Base-by-base conservation (phyloP, 768 basidiomycete genomes). In the Porphyrellus cyaneotinctus region DNA sequence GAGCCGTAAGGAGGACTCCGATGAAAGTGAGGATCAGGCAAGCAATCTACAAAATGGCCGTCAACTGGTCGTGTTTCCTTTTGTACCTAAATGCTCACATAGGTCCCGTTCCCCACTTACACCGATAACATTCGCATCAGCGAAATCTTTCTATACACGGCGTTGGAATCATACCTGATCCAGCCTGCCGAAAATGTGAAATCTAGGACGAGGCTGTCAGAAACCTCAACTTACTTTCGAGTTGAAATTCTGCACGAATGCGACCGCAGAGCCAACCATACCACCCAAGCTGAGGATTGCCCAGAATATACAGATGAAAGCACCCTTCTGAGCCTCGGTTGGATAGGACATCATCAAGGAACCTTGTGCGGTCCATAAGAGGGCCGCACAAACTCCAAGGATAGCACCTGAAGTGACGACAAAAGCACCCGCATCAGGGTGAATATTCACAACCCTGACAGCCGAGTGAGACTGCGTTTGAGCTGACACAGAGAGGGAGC, bases 221-320 rank as follows among this genome's bases (percentile, higher is more conserved):
- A 23, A 1, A 24, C 47, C 41, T 36, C 18, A n/a, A 71, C 77
- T 35, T 54, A 83, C 85, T 59, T 65, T 76, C 12, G 81, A 82
- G 41, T 85, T 63, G 64, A 82, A 83, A 63, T 90, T 91, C 57
- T 81, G 76, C 0, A 80, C 91, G 41, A 91, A 75, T 11, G 88
- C 81, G 23, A 91, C 85, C 12, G 86, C 74, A 20, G 88, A 79
- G 18, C 90, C 89, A 43, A 92, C 82, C 38, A 91, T 85, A 44
- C 83, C 84, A 31, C 88, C 88, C 28, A 90, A 54, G 59, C 89
- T 91, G 74, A 93, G 90, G 56, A 91, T 87, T 36, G 79, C 73
- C 81, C 81, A 82, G 66, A 82, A 82, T 43, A 82, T 57, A 31
- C 71, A 71, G 51, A 82, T 80, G 17, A 73, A 72, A 52, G 67